A percentile compares a stretch with the other conserved stretches of the same genome.
Conservation (phyloP, 2,329 filamentous ascomycete species). For the Madurella mycetomatis region DNA sequence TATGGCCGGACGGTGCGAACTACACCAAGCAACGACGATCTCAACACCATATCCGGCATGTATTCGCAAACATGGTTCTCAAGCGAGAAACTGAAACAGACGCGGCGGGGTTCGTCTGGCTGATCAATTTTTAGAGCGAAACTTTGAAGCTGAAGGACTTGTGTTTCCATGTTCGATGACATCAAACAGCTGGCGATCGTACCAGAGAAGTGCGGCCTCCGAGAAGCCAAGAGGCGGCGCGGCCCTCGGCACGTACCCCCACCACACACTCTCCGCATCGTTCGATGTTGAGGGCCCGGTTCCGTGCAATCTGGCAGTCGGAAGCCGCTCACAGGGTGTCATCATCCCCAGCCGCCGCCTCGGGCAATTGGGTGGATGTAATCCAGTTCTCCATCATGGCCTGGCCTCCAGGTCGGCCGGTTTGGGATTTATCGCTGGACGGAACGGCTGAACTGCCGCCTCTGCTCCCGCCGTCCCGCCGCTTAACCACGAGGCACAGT, state of each 20-base stretch:
- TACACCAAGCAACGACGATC: background rate
- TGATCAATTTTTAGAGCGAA: background rate
- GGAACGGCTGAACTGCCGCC: conserved; percentile 24
- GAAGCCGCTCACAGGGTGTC: conserved; percentile 20
- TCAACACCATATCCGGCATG: background rate
- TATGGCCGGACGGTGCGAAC: background rate
- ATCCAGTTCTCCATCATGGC: conserved; percentile 84
- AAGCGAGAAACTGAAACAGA: conserved; percentile 10
- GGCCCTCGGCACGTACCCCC: conserved; percentile 5
- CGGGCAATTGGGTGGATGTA: conserved; percentile 65
- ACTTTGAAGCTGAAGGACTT: background rate
- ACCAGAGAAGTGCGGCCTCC: background rate
- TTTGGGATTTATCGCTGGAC: conserved; percentile 14
- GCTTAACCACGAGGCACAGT: conserved; percentile 82
- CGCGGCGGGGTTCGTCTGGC: background rate
- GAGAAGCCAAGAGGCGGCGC: conserved; percentile 3
- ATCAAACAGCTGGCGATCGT: conserved; percentile 11
- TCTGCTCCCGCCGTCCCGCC: conserved; percentile 42
- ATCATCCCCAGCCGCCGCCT: conserved; percentile 31
- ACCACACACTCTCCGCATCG: background rate
- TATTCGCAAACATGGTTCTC: background rate
- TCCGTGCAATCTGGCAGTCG: conserved; percentile 1
- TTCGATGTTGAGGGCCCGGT: background rate
- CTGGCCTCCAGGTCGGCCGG: conserved; percentile 46
- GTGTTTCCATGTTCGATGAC: conserved; percentile 8